These are phyloP conservation scores for Boletus rubropictus DNA, from an alignment of 768 basidiomycete species.

Conservation along the genomic window DNA sequence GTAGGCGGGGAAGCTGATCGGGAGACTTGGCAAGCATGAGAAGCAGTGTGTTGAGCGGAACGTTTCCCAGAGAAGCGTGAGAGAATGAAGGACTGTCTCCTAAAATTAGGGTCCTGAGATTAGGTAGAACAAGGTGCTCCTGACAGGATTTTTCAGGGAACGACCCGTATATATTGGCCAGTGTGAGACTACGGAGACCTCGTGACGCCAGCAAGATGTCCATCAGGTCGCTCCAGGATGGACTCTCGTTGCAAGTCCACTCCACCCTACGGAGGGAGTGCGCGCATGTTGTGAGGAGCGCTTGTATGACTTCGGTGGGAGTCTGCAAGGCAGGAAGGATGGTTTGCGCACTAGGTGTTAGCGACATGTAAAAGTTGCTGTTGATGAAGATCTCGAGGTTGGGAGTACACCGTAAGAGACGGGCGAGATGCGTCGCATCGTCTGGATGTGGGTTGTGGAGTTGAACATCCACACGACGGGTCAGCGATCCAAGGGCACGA, in stretches of 20 bases:
- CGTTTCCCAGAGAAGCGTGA: conserved; percentile 30
- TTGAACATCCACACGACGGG: conserved; percentile 39
- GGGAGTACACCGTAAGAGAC: conserved; percentile 38
- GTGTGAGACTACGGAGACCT: conserved; percentile 36
- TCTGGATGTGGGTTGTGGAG: conserved; percentile 30
- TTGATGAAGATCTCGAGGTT: conserved; percentile 42
- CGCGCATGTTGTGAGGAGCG: conserved; percentile 29
- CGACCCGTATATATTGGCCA: conserved; percentile 37
- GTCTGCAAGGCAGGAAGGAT: conserved; percentile 24
- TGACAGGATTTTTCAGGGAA: conserved; percentile 16
- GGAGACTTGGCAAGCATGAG: conserved; percentile 31
- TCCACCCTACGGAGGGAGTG: conserved; percentile 39
- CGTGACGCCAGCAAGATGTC: conserved; percentile 31
- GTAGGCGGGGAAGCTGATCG: conserved; percentile 35
- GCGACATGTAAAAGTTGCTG: conserved; percentile 31
- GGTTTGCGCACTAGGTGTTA: conserved; percentile 13
- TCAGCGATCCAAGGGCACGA: conserved; percentile 34
- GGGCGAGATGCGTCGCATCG: conserved; percentile 23
- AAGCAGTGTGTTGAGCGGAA: conserved; percentile 39
- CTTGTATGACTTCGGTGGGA: conserved; percentile 31
- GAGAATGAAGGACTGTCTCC: conserved; percentile 32
- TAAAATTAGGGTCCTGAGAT: conserved; percentile 39
- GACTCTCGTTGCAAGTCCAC: conserved; percentile 42
- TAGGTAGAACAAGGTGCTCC: conserved; percentile 29
- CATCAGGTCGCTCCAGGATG: conserved; percentile 36